These are phyloP conservation scores for Hanseniaspora meyeri DNA, from an alignment of 805 yeast species.

Conservation along the genomic window DNA sequence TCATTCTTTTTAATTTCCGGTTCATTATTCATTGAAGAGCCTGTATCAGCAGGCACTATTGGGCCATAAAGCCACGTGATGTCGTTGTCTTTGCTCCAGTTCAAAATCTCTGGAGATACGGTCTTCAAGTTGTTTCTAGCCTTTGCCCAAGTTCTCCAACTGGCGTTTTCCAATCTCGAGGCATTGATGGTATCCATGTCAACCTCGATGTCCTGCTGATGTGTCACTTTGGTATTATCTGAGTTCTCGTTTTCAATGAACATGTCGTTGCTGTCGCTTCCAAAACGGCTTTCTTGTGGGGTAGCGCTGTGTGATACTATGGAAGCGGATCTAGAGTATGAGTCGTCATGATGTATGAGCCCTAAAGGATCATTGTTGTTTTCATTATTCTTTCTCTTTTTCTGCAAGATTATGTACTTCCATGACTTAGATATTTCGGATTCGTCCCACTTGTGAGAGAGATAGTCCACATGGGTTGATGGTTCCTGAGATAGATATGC, in stretches of 20 bases:
- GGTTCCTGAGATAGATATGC: constrained; percentile 70
- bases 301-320: not conserved
- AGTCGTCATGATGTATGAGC: constrained; percentile 1
- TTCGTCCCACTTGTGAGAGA: constrained; percentile 93
- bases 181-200: constrained; percentile 60
- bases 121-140: constrained; percentile 66
- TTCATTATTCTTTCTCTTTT: constrained; percentile 34
- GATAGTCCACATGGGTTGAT: constrained; percentile 81
- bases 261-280: not conserved
- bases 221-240: not conserved
- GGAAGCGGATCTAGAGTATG: constrained; percentile 7
- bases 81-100: constrained; percentile 95
- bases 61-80: constrained; percentile 99
- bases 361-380: constrained; percentile 6
- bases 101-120: constrained; percentile 78
- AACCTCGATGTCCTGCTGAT: constrained; percentile 6
- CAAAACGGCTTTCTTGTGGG: not conserved
- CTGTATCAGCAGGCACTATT: constrained; percentile 21
- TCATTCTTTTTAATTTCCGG: constrained; percentile 24
- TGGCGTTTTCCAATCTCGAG: constrained; percentile 74
- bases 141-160: constrained; percentile 98
- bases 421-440: constrained; percentile 86
- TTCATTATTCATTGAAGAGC: constrained; percentile 14
- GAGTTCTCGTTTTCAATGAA: not conserved
- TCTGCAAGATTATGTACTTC: constrained; percentile 76